These are phyloP conservation scores for Chlorella sp. DNA, from an alignment of 139 green algal genomes.

Conservation along the genomic window DNA sequence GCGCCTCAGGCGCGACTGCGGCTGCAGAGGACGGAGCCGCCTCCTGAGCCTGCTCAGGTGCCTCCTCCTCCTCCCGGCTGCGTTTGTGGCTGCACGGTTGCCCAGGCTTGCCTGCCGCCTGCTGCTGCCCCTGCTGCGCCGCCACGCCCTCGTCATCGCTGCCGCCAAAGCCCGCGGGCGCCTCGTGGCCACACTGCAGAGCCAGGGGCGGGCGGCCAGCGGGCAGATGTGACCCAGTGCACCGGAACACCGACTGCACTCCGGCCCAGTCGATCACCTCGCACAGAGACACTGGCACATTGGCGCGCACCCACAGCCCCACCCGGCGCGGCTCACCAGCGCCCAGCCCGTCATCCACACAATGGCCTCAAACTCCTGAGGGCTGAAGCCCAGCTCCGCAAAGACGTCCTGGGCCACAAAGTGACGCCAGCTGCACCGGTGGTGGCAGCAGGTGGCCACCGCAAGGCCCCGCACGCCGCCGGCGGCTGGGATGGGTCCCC, in stretches of 20 bases:
- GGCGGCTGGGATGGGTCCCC: not conserved
- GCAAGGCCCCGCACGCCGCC: constrained; percentile 52
- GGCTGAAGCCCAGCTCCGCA: constrained; percentile 54
- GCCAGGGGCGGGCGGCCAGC: not conserved
- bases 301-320: not conserved
- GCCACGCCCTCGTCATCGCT: not conserved
- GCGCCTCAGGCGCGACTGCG: not conserved
- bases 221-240: too few species aligned
- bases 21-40: not conserved
- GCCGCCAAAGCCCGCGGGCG: constrained; percentile 35
- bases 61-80: not conserved
- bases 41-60: not conserved
- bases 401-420: constrained; percentile 72
- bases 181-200: constrained; percentile 70
- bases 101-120: not conserved
- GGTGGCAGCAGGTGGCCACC: constrained; percentile 88
- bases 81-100: too few species aligned
- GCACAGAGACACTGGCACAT: not conserved
- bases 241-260: not conserved
- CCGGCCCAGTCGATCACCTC: not conserved
- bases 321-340: too few species aligned
- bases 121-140: constrained; percentile 8
- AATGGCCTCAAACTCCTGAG: constrained; percentile 79
- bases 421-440: constrained; percentile 79
- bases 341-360: constrained; percentile 71